These are phyloP conservation scores for Dactylellina sp. DNA, from an alignment of 2,329 filamentous ascomycete genomes.

Conservation along the genomic window DNA sequence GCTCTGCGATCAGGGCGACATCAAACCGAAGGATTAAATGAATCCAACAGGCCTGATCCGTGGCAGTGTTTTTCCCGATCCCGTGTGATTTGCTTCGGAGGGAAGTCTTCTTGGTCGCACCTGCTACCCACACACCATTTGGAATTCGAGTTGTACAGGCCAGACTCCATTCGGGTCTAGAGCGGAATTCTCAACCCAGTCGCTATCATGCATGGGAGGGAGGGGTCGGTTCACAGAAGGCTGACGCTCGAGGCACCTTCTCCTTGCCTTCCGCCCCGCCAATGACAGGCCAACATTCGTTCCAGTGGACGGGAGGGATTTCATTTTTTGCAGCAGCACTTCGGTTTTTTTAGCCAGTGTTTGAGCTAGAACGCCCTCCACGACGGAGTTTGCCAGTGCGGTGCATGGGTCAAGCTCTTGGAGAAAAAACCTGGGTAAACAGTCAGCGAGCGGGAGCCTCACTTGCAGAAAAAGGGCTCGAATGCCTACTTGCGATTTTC, in stretches of 20 bases:
- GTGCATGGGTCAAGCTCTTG: conserved; percentile 49
- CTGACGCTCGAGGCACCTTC: conserved; percentile 56
- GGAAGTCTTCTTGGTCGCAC: conserved; percentile 20
- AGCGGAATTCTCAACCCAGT: conserved; percentile 12
- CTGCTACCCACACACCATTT: conserved; percentile 51
- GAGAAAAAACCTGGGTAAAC: conserved; percentile 39
- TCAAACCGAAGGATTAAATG: conserved; percentile 48
- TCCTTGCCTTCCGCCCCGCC: conserved; percentile 50
- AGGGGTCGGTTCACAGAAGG: conserved; percentile 34
- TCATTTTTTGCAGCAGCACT: conserved; percentile 38
- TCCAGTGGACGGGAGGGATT: conserved; percentile 30
- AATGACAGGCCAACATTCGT: conserved; percentile 41
- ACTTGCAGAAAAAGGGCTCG: conserved; percentile 54
- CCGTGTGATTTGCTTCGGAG: conserved; percentile 6
- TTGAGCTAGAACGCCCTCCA: conserved; percentile 30
- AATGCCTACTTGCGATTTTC: conserved; percentile 42
- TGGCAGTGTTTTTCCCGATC: conserved; percentile 32
- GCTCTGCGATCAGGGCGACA: conserved; percentile 13
- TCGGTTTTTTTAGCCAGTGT: conserved; percentile 54
- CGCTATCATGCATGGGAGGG: conserved; percentile 4
- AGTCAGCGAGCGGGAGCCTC: conserved; percentile 45
- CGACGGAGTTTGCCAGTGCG: conserved; percentile 47
- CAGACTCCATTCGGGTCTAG: conserved; percentile 39
- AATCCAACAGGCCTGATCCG: conserved; percentile 12
- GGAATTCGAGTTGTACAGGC: conserved; percentile 55